Evolutionary conservation across 306 rosid genomes (phyloP), one percentile per base, ranked within the genome.

Genomic region (Quillaja saponaria): DNA sequence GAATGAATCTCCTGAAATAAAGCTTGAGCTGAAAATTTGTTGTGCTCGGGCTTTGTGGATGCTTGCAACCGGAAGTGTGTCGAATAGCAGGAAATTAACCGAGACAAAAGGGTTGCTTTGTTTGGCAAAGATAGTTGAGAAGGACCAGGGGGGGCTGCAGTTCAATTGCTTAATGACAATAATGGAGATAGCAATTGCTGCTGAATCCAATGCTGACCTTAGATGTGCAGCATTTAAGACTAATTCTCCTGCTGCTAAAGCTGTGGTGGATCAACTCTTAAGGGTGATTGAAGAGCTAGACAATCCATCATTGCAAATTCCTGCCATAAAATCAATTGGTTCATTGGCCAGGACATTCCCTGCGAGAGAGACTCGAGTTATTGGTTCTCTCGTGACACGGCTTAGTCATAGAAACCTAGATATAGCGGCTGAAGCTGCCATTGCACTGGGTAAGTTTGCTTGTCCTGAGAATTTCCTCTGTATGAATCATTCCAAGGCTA

Each of bases 21-120:
- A 85, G 81, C 87, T 80, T 74, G 42, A 77, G 76, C 71, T 81
- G 71, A 85, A 81, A 62, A 14, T 79, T 57, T 81, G 82, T 45
- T 85, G 96, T 53, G 92, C 87, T 0, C 75, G 68, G 71, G 92
- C 92, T 3, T 63, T 88, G 81, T 88, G 96, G 89, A 82, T 80
- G 92, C 92, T 88, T n/a, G 82, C 90, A 0, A 76, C 42, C 37
- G 86, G 81, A 20, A 88, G 92, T 64, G 83, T 82, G 51, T 52
- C 80, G 1, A 88, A 88, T 28, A 81, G 92, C 71, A 75, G 73
- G 81, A 82, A 80, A 74, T 80, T 88, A 66, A 81, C 84, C 0
- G 96, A 88, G 84, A 86, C 94, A 1, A 88, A 88, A 67, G 92
- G 96, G 21, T 66, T 88, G 72, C 92, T 88, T 70, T 88, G 92